Base-by-base conservation (phyloP, 257 asterid species). In the Solanum clarkiae region DNA sequence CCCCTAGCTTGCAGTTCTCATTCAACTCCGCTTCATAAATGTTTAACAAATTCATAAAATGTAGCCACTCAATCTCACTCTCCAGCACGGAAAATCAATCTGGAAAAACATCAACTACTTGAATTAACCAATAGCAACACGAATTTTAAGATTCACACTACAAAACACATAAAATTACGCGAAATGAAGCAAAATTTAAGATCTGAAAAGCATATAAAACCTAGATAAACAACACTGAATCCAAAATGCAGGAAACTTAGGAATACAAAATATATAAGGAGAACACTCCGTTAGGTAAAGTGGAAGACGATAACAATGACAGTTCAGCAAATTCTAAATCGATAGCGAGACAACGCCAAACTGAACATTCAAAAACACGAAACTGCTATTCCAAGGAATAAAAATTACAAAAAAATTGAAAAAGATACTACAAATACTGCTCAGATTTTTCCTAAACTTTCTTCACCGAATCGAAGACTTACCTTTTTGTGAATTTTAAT, bases 231-330 rank as follows among this genome's bases (percentile, higher is more conserved):
- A 26, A 8, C 59, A 16, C 65, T 79, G 24, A 53, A 84, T 87
- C 47, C 54, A 82, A 49, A 80, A 92, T 82, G 85, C 66, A 86
- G 86, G 72, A 86, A 71, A 86, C 87, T 77, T 80, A 49, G 82
- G 65, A 71, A 80, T 86, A 83, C 88, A 49, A 86, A 86, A 65
- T 86, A 86, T 84, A 85, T 47, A 81, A 26, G 51, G 7, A 62
- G 55, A 86, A 16, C 22, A 62, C 47, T 81, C 79, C 80, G 93
- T 92, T 91, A 93, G 93, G 98, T 95, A 80, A 89, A 90, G 92
- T 93, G 93, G 94, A 72, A 84, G 85, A 86, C 44, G 84, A 74
- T 83, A 84, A 89, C 86, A 93, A 84, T 87, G 94, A 95, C 97
- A 74, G 86, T 87, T 86, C 93, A 95, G 89, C 98, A 90, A 90